A percentile compares a stretch with the other conserved stretches of the same genome.
Evolutionary conservation across 371 early-diverging fungal species (phyloP).

Genomic region (Smittium culicis): DNA sequence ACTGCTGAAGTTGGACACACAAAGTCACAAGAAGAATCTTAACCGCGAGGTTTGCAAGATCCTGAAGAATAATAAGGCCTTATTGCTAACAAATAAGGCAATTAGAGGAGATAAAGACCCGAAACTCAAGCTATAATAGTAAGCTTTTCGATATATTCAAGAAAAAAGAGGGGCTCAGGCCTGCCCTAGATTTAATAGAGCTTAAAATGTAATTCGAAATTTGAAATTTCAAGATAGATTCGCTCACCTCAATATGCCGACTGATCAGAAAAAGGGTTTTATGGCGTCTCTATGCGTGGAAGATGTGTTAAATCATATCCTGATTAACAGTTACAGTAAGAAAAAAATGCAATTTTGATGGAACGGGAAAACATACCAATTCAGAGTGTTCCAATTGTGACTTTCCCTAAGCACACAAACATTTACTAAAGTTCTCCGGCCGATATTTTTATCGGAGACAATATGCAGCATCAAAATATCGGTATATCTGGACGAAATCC

Average conservation of each 20-base stretch:
- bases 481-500: conserved; percentile 31
- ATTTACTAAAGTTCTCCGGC: conserved; percentile 33
- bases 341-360: conserved; percentile 33
- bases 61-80: neutral
- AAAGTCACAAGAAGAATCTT: neutral
- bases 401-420: conserved; percentile 32
- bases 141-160: conserved; percentile 5
- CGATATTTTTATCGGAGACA: conserved; percentile 24
- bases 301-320: conserved; percentile 30
- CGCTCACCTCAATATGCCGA: conserved; percentile 23
- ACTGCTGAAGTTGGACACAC: neutral
- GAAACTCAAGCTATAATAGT: neutral
- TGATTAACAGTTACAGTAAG: conserved; percentile 19
- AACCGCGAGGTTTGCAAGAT: neutral
- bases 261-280: conserved; percentile 22
- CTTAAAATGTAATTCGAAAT: conserved; percentile 27
- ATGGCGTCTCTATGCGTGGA: conserved; percentile 24
- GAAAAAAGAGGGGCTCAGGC: conserved; percentile 11
- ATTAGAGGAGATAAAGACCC: neutral
- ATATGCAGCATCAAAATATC: conserved; percentile 21
- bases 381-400: conserved; percentile 28
- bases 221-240: conserved; percentile 17
- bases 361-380: conserved; percentile 34
- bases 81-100: neutral
- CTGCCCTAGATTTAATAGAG: conserved; percentile 24